These are phyloP conservation scores for Metschnikowia anglica DNA, from an alignment of 805 yeast species.

Conservation along the genomic window DNA sequence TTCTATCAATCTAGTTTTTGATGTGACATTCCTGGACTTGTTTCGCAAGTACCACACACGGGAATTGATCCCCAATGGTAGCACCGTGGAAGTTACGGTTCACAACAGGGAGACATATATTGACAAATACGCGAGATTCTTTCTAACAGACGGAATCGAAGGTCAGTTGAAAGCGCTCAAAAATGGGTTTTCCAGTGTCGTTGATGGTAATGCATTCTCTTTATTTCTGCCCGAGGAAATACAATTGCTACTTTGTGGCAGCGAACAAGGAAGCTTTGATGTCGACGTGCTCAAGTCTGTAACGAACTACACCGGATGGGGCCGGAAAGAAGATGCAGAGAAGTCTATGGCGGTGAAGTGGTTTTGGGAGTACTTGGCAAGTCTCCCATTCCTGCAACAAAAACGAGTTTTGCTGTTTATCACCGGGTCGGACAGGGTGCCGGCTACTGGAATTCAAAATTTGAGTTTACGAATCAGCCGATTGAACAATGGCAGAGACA, in stretches of 20 bases:
- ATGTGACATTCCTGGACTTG: conserved; percentile 53
- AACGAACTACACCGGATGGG: conserved; percentile 72
- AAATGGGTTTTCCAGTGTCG: conserved; percentile 71
- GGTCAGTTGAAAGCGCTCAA: conserved; percentile 57
- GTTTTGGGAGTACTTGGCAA: conserved; percentile 84
- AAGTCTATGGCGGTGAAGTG: conserved; percentile 53
- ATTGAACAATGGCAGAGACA: conserved; percentile 30
- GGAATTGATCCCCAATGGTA: conserved; percentile 63
- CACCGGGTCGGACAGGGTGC: conserved; percentile 89
- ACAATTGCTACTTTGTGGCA: conserved; percentile 75
- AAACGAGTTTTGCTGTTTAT: conserved; percentile 69
- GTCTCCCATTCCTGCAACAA: conserved; percentile 47
- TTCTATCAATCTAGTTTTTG: conserved; percentile 57
- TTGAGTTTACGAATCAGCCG: conserved; percentile 70
- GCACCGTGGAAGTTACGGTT: conserved; percentile 51
- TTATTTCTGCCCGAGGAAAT: conserved; percentile 81
- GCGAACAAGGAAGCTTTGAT: conserved; percentile 65
- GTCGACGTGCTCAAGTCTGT: conserved; percentile 63
- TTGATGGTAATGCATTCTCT: conserved; percentile 78
- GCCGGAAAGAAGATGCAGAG: conserved; percentile 34
- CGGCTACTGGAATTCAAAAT: conserved; percentile 86
- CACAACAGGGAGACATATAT: conserved; percentile 62
- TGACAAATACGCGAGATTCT: conserved; percentile 58
- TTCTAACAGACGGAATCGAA: conserved; percentile 53
- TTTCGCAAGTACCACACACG: conserved; percentile 44